Evolutionary conservation across 345 rosid genomes (phyloP).

Genomic region (Pistacia vera): DNA sequence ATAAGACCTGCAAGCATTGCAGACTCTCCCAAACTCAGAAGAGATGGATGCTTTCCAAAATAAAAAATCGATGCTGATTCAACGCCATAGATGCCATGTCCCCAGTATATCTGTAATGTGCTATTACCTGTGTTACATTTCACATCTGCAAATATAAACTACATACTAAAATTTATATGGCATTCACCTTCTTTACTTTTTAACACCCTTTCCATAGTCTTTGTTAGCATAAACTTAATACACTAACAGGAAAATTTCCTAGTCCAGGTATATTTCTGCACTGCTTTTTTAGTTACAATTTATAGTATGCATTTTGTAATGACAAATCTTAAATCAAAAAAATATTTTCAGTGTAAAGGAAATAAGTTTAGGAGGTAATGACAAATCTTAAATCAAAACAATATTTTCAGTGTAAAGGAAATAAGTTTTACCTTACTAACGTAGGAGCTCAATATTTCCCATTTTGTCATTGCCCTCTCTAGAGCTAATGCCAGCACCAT

Average conservation of each 20-base stretch:
- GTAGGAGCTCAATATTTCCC: constrained; percentile 34
- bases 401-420: background rate
- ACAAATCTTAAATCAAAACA: too few species aligned
- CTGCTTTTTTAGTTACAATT: background rate
- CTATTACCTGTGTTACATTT: background rate
- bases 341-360: background rate
- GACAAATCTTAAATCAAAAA: background rate
- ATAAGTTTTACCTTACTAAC: constrained; percentile 26
- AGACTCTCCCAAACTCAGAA: constrained; percentile 31
- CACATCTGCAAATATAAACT: constrained; percentile 1
- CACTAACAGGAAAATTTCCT: background rate
- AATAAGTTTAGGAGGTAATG: too few species aligned
- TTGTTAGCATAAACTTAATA: background rate
- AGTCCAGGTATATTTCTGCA: background rate
- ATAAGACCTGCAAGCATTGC: constrained; percentile 35
- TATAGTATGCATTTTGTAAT: constrained; percentile 1
- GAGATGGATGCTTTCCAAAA: constrained; percentile 36
- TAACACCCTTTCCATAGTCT: background rate
- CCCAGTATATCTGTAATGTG: constrained; percentile 32
- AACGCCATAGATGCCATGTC: constrained; percentile 36
- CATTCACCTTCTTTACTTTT: background rate
- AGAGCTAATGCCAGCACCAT: constrained; percentile 31
- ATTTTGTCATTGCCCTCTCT: constrained; percentile 37
- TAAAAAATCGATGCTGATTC: constrained; percentile 34
- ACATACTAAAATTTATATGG: background rate